A percentile compares a stretch with the other conserved stretches of the same genome.
These are phyloP conservation scores for Globisporangium paddicum DNA, from an alignment of 352 stramenopile species.

Conservation along the genomic window DNA sequence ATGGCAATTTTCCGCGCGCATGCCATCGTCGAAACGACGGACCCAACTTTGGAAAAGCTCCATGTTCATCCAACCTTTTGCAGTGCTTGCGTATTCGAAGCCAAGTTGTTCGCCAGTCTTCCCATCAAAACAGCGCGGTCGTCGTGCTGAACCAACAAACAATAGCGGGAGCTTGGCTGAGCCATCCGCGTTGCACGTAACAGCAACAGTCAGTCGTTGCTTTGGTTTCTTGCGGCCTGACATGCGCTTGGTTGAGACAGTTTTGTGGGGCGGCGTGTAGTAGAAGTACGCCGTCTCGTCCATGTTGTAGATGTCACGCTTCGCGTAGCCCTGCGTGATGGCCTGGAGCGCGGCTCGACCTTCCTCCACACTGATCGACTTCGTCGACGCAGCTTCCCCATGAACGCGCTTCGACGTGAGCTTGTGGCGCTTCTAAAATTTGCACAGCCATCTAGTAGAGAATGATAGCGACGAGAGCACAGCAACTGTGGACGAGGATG, in stretches of 20 bases:
- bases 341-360: not conserved
- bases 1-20: not conserved
- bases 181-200: conserved; percentile 4
- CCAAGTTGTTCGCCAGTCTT: not conserved
- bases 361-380: not conserved
- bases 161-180: not conserved
- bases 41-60: conserved; percentile 2
- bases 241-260: not conserved
- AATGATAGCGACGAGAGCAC: conserved; percentile 12
- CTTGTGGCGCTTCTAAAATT: conserved; percentile 12
- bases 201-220: conserved; percentile 2
- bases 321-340: conserved; percentile 5
- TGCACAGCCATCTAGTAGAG: conserved; percentile 19
- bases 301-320: conserved; percentile 16
- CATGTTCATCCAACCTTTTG: conserved; percentile 2
- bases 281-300: conserved; percentile 18
- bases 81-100: not conserved
- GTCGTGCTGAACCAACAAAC: not conserved
- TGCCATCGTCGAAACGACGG: not conserved
- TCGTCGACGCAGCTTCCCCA: conserved; percentile 10
- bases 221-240: conserved; percentile 3
- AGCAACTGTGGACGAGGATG: not conserved
- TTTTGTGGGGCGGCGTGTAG: not conserved
- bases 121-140: not conserved
- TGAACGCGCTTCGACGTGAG: conserved; percentile 8